Conservation (phyloP, 331 rosid genomes). For the Rhamnella rubrinervis region DNA sequence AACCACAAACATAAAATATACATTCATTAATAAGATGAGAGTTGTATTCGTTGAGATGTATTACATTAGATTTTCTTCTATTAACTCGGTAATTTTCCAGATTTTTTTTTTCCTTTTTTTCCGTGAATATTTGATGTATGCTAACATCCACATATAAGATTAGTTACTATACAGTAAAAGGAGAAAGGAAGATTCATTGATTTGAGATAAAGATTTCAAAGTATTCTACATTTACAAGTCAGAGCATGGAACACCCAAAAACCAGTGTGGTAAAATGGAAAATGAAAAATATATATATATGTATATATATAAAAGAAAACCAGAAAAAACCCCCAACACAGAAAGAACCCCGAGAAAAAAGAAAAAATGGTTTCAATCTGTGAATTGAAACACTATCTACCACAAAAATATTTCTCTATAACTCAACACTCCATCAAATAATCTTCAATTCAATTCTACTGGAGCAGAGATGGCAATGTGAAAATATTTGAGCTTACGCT, state of each 20-base stretch:
- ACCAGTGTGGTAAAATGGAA: conserved; percentile 4
- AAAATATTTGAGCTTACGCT: background rate
- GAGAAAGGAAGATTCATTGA: background rate
- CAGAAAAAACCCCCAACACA: background rate
- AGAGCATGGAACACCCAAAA: background rate
- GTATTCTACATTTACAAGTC: background rate
- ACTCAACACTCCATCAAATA: conserved; percentile 18
- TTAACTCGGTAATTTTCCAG: too few relatives aligned
- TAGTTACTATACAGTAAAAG: background rate
- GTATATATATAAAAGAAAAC: background rate
- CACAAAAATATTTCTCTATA: conserved; percentile 16
- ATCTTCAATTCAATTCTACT: conserved; percentile 23
- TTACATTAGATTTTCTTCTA: too few relatives aligned
- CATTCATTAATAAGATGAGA: too few relatives aligned
- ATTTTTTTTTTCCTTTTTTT: too few relatives aligned
- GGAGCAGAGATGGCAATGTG: conserved; percentile 16
- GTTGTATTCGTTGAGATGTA: too few relatives aligned
- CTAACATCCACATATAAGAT: too few relatives aligned
- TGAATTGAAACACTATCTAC: conserved; percentile 19
- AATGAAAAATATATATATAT: background rate
- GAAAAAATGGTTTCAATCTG: background rate
- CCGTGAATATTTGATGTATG: too few relatives aligned
- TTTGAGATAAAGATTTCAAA: background rate
- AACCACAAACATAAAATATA: too few relatives aligned
- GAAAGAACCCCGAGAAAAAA: background rate